Base-by-base conservation (phyloP, 2,329 filamentous ascomycete genomes). In the Aspergillus thermomutatus region DNA sequence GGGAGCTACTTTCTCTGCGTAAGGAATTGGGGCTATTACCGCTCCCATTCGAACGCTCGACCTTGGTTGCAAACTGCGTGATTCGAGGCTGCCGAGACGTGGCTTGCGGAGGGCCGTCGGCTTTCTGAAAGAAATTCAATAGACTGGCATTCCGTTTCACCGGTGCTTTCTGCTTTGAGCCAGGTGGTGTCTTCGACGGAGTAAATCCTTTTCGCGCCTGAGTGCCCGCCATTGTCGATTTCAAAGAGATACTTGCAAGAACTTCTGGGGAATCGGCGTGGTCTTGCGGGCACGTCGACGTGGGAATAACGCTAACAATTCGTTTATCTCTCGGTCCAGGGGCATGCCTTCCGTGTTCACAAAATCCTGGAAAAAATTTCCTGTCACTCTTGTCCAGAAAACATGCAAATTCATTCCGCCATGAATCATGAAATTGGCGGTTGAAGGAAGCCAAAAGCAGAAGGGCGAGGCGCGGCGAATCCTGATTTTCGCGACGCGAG, bases 51-150 rank as follows among this genome's bases (percentile, higher is more conserved):
- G 58, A 52, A 63, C 62, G 57, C 59, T 69, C 58, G 63, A 64
- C 56, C 65, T 69, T 59, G 46, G 68, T 56, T 25, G 72, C 62
- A 57, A 72, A 76, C 25, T 77, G 73, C 3, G 79, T 72, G 55
- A 90, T 88, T 9, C 89, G 79, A 21, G 79, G 77, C 55, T 86
- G 74, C 25, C 63, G 70, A 27, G 67, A 70, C 6, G 61, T 69
- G 77, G 60, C 87, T 80, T 55, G 82, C 76, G 52, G 73, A 0
- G 74, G 73, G 11, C 83, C 82, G 41, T 84, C 82, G 0, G 83
- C 79, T 67, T 90, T 91, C 66, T 89, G 86, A 69, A 92, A 92
- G 71, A 91, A 92, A 60, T 75, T 90, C 14, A 91, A 74, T 31
- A 91, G 91, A 60, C 86, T 91, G 6, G 80, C 79, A 64, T 90